These are phyloP conservation scores for Hymenochaete sp. DNA, from an alignment of 1,284 basidiomycete species.

Conservation along the genomic window DNA sequence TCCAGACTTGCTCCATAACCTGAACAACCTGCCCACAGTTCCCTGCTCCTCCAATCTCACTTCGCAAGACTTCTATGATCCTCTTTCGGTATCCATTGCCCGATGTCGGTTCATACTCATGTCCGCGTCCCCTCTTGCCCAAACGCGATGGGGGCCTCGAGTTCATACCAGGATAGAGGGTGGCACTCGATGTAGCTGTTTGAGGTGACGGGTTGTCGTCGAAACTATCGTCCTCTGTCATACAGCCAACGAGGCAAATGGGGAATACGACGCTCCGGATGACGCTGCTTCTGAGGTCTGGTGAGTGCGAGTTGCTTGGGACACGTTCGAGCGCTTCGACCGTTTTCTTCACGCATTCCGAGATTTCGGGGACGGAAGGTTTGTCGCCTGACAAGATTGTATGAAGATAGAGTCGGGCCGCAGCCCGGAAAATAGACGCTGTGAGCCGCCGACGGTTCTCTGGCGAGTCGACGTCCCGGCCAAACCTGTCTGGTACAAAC, in stretches of 20 bases:
- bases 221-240: constrained; percentile 47
- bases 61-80: constrained; percentile 40
- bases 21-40: constrained; percentile 50
- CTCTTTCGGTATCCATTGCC: constrained; percentile 34
- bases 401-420: constrained; percentile 62
- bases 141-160: too few relatives aligned
- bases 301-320: constrained; percentile 26
- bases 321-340: constrained; percentile 42
- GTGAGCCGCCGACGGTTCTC: constrained; percentile 42
- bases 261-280: constrained; percentile 71
- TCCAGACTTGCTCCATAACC: constrained; percentile 59
- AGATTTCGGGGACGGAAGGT: constrained; percentile 54
- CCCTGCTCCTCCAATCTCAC: constrained; percentile 38
- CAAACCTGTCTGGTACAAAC: neutral
- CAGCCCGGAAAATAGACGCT: constrained; percentile 66
- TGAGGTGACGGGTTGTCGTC: too few relatives aligned
- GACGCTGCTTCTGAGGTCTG: constrained; percentile 41
- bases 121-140: too few relatives aligned
- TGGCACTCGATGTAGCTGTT: too few relatives aligned
- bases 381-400: constrained; percentile 61
- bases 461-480: constrained; percentile 23
- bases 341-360: constrained; percentile 43
- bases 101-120: too few relatives aligned
- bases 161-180: too few relatives aligned
- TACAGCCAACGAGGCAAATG: constrained; percentile 61